Evolutionary conservation across 176 grass and related monocot species (phyloP).

Genomic region (Triticum turgidum): DNA sequence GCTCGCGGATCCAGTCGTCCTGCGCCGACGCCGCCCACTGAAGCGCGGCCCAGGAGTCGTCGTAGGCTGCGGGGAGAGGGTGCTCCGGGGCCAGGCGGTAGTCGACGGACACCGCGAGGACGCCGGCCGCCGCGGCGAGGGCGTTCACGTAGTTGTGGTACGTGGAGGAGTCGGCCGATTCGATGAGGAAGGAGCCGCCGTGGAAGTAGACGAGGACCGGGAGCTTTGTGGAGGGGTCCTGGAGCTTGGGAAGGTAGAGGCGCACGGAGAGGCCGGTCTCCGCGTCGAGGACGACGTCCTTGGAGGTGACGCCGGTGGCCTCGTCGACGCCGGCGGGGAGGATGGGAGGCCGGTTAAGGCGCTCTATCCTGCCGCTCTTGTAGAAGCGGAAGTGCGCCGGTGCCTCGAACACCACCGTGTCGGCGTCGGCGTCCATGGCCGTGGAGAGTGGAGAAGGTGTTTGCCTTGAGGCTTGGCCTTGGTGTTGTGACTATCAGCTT

Average conservation of each 20-base stretch:
- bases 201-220: conserved; percentile 56
- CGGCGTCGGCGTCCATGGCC: conserved; percentile 21
- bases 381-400: conserved; percentile 41
- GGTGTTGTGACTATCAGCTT: neutral
- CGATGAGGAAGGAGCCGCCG: conserved; percentile 41
- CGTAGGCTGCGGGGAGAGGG: conserved; percentile 53
- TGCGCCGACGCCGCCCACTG: conserved; percentile 24
- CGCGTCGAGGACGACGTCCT: conserved; percentile 58
- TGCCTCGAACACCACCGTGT: conserved; percentile 36
- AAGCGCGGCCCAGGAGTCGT: conserved; percentile 51
- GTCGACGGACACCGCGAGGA: conserved; percentile 43
- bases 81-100: conserved; percentile 62
- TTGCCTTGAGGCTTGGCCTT: neutral
- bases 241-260: conserved; percentile 47
- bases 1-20: conserved; percentile 51
- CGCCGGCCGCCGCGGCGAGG: conserved; percentile 36
- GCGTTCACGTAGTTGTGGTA: conserved; percentile 39
- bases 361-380: conserved; percentile 60
- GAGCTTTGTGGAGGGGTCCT: conserved; percentile 27
- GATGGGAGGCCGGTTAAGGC: conserved; percentile 17
- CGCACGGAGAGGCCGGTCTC: conserved; percentile 43
- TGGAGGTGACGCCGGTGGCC: conserved; percentile 51
- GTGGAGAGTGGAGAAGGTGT: neutral
- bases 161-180: conserved; percentile 8
- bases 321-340: conserved; percentile 11